Base-by-base conservation (phyloP, 768 basidiomycete species). In the Termitomyces sp. region DNA sequence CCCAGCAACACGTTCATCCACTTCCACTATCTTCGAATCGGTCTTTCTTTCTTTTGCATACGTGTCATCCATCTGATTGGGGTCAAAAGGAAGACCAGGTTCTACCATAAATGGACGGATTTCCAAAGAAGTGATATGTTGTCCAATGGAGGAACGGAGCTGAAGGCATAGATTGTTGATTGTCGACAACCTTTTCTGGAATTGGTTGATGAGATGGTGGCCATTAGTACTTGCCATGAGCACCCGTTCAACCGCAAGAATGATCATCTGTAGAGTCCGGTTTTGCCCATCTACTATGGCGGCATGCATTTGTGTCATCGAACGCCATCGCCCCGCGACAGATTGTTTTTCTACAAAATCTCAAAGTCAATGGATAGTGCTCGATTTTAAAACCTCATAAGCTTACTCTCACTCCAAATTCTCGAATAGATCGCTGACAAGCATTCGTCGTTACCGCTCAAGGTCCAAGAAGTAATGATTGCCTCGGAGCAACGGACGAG, bases 321-420 rank as follows among this genome's bases (percentile, higher is more conserved):
- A 61, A 41, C 59, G 51, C 60, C 46, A 61, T 59, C 59, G 61
- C 12, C 66, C 64, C 20, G 66, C 62, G 15, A 55, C 64, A 15
- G 66, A 31, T 48, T 63, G 64, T 27, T 61, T 61, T 24, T 67
- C 66, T 67, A 8, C 24, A 31, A 7, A n/a, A 22, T 33, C 37
- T 22, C 8, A 20, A 20, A 36, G 46, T 30, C 50, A 31, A 27
- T 8, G 22, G 11, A 33, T 1, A 11, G 9, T 15, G 7, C 3
- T n/a, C 27, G 7, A 22, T 18, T 8, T 18, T 11, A 22, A 16
- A 24, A 20, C 2, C 15, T 27, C 20, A 7, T 1, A n/a, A 57
- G 6, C 63, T 33, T 13, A 66, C 67, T 65, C 49, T 54, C 56
- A 4, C 46, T 20, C 15, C 49, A 33, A 20, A 68, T 66, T 1